phyloP scores from a whole-genome alignment of 345 rosid genomes.

The Schrenkiella parvula region DNA sequence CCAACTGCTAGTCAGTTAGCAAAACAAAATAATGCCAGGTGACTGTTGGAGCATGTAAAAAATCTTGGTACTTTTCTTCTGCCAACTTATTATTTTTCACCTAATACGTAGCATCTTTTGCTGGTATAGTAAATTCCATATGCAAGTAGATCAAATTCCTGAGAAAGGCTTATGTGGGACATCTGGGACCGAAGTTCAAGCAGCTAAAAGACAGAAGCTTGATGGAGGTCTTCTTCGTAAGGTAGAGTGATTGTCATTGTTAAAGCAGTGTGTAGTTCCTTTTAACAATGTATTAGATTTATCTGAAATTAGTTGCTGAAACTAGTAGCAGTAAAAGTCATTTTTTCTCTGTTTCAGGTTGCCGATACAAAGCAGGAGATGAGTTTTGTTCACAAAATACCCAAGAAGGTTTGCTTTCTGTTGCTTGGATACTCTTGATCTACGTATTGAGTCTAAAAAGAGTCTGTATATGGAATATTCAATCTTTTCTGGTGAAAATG shows the following conservation, averaged over 20 bases:
- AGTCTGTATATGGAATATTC: not conserved
- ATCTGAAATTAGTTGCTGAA: not conserved
- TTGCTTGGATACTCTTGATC: not conserved
- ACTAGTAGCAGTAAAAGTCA: not conserved
- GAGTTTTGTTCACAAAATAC: conserved; percentile 72
- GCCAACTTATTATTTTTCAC: not conserved
- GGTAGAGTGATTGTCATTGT: conserved; percentile 37
- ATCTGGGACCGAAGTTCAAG: conserved; percentile 72
- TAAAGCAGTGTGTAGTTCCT: not conserved
- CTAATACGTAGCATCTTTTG: not conserved
- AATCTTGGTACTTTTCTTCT: not conserved
- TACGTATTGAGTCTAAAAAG: not conserved
- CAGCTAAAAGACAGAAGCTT: conserved; percentile 91
- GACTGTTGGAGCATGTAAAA: conserved; percentile 5
- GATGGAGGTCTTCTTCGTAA: conserved; percentile 79
- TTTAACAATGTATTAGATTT: not conserved
- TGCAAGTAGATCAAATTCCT: conserved; percentile 33
- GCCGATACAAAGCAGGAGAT: conserved; percentile 58
- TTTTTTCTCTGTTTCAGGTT: conserved; percentile 42
- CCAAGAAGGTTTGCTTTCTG: conserved; percentile 56
- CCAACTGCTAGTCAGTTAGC: conserved; percentile 90
- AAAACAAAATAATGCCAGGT: conserved; percentile 78
- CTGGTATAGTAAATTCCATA: conserved; percentile 32
- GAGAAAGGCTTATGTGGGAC: conserved; percentile 48
- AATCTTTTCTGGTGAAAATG: not conserved